Percentiles rank a stretch among this genome's conserved stretches.
Conservation (phyloP, 352 stramenopile genomes). For the Globisporangium heterothallicum region DNA sequence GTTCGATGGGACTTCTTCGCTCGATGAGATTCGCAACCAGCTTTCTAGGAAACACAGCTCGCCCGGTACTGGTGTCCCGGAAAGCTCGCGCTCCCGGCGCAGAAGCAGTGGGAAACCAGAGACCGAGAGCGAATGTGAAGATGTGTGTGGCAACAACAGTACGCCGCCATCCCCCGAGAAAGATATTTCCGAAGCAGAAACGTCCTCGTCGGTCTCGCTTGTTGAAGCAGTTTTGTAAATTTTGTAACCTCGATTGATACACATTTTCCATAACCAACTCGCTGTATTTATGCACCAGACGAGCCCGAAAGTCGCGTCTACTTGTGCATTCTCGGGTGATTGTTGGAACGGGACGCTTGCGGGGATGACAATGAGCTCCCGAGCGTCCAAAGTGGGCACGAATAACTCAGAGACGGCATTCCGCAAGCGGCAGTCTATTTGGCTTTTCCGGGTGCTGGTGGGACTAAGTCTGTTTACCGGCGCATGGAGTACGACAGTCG, state of each 20-base stretch:
- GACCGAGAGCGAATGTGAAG: slow-evolving; percentile 14
- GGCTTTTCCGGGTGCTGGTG: not conserved
- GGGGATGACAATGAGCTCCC: too few species aligned
- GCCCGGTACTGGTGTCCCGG: slow-evolving; percentile 9
- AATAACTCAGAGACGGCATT: not conserved
- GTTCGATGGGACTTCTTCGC: slow-evolving; percentile 40
- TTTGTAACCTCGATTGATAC: not conserved
- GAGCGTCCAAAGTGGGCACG: not conserved
- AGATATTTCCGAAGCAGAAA: slow-evolving; percentile 15
- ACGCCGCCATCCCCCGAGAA: slow-evolving; percentile 32
- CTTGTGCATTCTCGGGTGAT: not conserved
- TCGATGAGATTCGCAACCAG: slow-evolving; percentile 54
- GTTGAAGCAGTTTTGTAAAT: slow-evolving; percentile 10
- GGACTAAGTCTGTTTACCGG: too few species aligned
- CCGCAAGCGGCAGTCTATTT: not conserved
- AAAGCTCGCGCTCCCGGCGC: slow-evolving; percentile 7
- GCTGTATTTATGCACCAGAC: too few species aligned
- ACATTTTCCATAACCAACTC: not conserved
- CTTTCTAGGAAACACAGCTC: slow-evolving; percentile 43
- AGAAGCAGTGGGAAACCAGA: slow-evolving; percentile 4
- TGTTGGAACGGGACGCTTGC: too few species aligned
- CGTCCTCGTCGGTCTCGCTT: not conserved
- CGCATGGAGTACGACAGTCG: not conserved
- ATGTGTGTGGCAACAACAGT: slow-evolving; percentile 40
- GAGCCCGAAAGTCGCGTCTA: too few species aligned